A percentile compares a stretch with the other conserved stretches of the same genome.
Evolutionary conservation across 2,329 filamentous ascomycete species (phyloP).

Genomic region (Hypomyces rosellus): DNA sequence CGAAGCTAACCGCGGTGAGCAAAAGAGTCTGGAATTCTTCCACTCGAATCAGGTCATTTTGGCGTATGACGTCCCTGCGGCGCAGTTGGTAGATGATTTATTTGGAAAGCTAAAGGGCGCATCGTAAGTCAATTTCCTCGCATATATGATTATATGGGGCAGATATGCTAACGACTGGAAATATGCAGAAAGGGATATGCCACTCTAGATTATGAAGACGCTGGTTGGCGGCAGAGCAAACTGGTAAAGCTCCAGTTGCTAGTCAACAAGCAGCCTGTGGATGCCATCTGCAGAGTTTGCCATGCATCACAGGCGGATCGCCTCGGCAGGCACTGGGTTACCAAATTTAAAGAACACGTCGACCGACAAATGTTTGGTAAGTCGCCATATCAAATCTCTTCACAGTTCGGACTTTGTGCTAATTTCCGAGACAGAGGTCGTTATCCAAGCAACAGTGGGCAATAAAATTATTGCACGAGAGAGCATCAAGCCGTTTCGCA

Average conservation of each 20-base stretch:
- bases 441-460: constrained; percentile 87
- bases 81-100: constrained; percentile 90
- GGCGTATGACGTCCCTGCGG: constrained; percentile 82
- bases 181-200: constrained; percentile 74
- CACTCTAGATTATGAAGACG: constrained; percentile 93
- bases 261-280: constrained; percentile 88
- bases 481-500: constrained; percentile 92
- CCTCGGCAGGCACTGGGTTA: constrained; percentile 81
- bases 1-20: constrained; percentile 79
- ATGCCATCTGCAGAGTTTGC: constrained; percentile 87
- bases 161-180: background rate
- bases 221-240: constrained; percentile 72
- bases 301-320: constrained; percentile 76
- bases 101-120: constrained; percentile 93
- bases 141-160: background rate
- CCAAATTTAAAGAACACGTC: constrained; percentile 95
- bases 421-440: constrained; percentile 54
- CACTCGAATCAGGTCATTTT: constrained; percentile 88
- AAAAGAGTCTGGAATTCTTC: constrained; percentile 86
- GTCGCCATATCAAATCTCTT: constrained; percentile 10
- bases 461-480: constrained; percentile 81
- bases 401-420: background rate
- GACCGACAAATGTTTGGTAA: constrained; percentile 83
- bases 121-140: constrained; percentile 41
- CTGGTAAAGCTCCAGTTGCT: constrained; percentile 87